These are phyloP conservation scores for Trichoderma gamsii DNA, from an alignment of 495 filamentous ascomycete genomes.

Conservation along the genomic window DNA sequence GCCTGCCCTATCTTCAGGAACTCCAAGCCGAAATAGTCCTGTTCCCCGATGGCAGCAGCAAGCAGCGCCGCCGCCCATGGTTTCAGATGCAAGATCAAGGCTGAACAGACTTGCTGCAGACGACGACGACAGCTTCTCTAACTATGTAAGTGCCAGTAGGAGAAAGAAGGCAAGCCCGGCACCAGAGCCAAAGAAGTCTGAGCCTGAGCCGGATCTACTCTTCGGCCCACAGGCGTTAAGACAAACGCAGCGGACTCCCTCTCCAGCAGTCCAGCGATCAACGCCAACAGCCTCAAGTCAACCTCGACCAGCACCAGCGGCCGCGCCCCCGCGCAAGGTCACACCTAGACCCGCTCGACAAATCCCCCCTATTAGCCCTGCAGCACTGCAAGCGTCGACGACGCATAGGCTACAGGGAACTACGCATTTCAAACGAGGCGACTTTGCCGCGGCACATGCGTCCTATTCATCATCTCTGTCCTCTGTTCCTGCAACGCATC, in stretches of 20 bases:
- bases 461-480: slow-evolving; percentile 72
- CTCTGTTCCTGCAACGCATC: slow-evolving; percentile 72
- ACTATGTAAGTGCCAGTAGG: slow-evolving; percentile 85
- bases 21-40: slow-evolving; percentile 20
- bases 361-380: slow-evolving; percentile 61
- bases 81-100: slow-evolving; percentile 51
- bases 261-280: slow-evolving; percentile 24
- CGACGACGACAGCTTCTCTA: slow-evolving; percentile 76
- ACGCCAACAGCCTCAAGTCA: slow-evolving; percentile 27
- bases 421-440: slow-evolving; percentile 86
- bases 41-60: slow-evolving; percentile 48
- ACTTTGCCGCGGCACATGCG: slow-evolving; percentile 78
- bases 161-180: slow-evolving; percentile 58
- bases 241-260: slow-evolving; percentile 23
- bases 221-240: slow-evolving; percentile 35
- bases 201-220: slow-evolving; percentile 54
- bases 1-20: slow-evolving; percentile 36
- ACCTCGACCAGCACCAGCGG: slow-evolving; percentile 28
- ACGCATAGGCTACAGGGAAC: slow-evolving; percentile 72
- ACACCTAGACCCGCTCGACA: slow-evolving; percentile 46
- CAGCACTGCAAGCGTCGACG: slow-evolving; percentile 64
- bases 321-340: slow-evolving; percentile 33
- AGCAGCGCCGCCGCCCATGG: slow-evolving; percentile 28
- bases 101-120: slow-evolving; percentile 58
- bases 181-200: slow-evolving; percentile 37